Base-by-base conservation (phyloP, 768 basidiomycete species). In the Boletus rubroflammeus region DNA sequence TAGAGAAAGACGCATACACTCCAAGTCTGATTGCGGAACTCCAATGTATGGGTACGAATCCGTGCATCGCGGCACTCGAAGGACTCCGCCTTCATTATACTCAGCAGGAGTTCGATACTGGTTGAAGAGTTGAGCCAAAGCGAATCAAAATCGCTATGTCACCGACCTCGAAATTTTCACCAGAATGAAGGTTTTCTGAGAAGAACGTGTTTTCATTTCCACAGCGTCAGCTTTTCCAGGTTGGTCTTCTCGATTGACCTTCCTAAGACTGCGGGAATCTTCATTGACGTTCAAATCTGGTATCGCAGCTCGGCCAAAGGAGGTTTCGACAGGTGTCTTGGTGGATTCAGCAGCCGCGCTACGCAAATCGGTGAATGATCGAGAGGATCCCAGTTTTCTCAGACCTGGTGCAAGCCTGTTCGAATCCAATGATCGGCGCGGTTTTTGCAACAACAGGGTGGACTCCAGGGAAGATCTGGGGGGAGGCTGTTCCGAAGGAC, bases 151-250 rank as follows among this genome's bases (percentile, higher is more conserved):
- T 49, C 6, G 4, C 4, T 5, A 19, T 34, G 35, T 40, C 41
- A 62, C 73, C 38, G 58, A 83, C 86, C 87, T 89, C 13, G 85
- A 80, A 19, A 96, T 80, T 61, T 79, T 78, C 50, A 96, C 87
- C 39, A 84, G 76, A 42, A 93, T 82, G 61, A 95, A 96, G 6
- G 85, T 93, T 62, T 93, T 93, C 68, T 86, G 82, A 0, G 82
- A 81, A 1, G 93, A 91, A 7, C 93, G 81, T 13, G 78, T 81
- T 66, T 85, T 88, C 88, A 90, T 90, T 65, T 88, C 84, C n/a
- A 81, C 80, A 3, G 88, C 86, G 63, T 89, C 88, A 26, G 79
- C 80, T 26, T 72, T 72, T 38, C 48, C 57, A 49, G 59, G 42
- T 35, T 35, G 55, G 19, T 54, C 60, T 46, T 71, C 61, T 41